A percentile compares a stretch with the other conserved stretches of the same genome.
phyloP scores from a whole-genome alignment of 2,329 filamentous ascomycete species.

The Aspergillus sp. region DNA sequence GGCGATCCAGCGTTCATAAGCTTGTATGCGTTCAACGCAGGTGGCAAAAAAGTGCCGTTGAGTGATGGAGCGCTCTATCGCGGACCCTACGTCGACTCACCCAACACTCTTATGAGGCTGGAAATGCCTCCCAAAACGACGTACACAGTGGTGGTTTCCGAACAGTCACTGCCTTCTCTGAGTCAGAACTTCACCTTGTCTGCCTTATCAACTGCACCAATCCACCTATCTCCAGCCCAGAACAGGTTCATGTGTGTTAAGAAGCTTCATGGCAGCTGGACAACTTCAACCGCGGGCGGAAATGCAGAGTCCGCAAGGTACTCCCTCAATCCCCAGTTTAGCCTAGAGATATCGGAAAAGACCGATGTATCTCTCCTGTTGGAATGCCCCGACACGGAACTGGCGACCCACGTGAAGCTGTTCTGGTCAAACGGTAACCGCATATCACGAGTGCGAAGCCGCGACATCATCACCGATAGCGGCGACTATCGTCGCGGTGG shows the following conservation, averaged over 20 bases:
- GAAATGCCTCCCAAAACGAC: slow-evolving; percentile 52
- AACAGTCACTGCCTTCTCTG: slow-evolving; percentile 71
- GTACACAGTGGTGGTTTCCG: slow-evolving; percentile 68
- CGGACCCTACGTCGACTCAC: slow-evolving; percentile 88
- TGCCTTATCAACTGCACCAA: slow-evolving; percentile 66
- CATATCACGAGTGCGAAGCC: slow-evolving; percentile 63
- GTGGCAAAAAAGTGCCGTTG: slow-evolving; percentile 70
- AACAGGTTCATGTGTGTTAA: slow-evolving; percentile 59
- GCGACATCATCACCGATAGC: slow-evolving; percentile 77
- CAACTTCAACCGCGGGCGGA: slow-evolving; percentile 74
- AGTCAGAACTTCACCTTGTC: slow-evolving; percentile 85
- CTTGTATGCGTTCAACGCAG: slow-evolving; percentile 72
- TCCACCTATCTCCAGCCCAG: slow-evolving; percentile 61
- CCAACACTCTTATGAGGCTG: slow-evolving; percentile 81
- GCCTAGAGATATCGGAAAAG: slow-evolving; percentile 54
- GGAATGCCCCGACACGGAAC: slow-evolving; percentile 62
- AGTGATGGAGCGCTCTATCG: slow-evolving; percentile 69
- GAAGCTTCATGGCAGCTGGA: slow-evolving; percentile 70
- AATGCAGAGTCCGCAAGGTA: slow-evolving; percentile 75
- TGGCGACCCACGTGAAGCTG: slow-evolving; percentile 81
- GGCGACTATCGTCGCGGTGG: slow-evolving; percentile 85
- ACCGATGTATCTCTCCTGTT: slow-evolving; percentile 72
- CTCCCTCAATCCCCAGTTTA: slow-evolving; percentile 84
- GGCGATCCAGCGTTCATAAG: slow-evolving; percentile 76
- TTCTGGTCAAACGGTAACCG: slow-evolving; percentile 74